Percentiles rank a stretch among this genome's conserved stretches.
Evolutionary conservation across 2,329 filamentous ascomycete genomes (phyloP).

Genomic region (Huntiella omanensis): DNA sequence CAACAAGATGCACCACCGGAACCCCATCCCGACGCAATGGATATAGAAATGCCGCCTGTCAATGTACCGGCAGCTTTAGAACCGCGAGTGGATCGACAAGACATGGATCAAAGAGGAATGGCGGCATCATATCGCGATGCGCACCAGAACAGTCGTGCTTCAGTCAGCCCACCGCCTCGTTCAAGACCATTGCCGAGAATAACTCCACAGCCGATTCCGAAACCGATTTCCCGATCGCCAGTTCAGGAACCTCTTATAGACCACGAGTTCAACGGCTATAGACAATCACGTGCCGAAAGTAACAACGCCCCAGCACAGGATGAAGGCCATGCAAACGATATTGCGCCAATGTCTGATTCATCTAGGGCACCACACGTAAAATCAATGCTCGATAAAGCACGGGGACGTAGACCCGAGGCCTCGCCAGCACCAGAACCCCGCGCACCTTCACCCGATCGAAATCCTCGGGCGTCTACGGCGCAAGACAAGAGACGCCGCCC

Average conservation of each 20-base stretch:
- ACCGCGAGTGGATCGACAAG: conserved; percentile 21
- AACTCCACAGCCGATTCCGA: background rate
- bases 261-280: background rate
- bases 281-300: background rate
- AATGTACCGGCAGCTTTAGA: conserved; percentile 23
- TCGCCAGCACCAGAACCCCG: conserved; percentile 3
- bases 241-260: background rate
- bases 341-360: conserved; percentile 43
- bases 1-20: too few species aligned
- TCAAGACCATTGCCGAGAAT: conserved; percentile 17
- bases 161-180: conserved; percentile 36
- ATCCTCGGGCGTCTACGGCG: conserved; percentile 32
- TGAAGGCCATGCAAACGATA: conserved; percentile 73
- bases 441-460: conserved; percentile 33
- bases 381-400: conserved; percentile 3
- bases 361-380: conserved; percentile 4
- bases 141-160: conserved; percentile 27
- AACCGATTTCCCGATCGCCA: background rate
- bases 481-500: conserved; percentile 59
- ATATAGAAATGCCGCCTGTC: conserved; percentile 19
- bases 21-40: conserved; percentile 16
- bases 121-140: conserved; percentile 25
- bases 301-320: conserved; percentile 20
- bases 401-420: conserved; percentile 1
- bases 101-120: conserved; percentile 15